A percentile compares a stretch with the other conserved stretches of the same genome.
Conservation (phyloP, 257 asterid species). For the Apocynum venetum region DNA sequence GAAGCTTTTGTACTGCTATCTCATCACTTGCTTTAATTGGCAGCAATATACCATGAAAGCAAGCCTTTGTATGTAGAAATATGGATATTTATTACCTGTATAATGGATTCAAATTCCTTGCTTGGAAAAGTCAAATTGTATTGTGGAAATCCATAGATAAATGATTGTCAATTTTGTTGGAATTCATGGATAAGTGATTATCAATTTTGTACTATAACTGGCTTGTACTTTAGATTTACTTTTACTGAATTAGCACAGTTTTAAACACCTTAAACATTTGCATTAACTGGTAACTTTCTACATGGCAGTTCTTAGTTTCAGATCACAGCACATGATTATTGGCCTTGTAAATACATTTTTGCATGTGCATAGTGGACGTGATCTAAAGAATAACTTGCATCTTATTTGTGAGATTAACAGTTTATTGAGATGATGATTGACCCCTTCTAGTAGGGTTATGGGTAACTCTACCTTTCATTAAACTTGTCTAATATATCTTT, state of each 20-base stretch:
- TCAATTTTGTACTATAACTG: too few species aligned
- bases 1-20: neutral
- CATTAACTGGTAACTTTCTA: neutral
- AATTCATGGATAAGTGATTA: neutral
- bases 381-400: neutral
- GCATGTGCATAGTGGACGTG: neutral
- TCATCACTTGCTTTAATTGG: neutral
- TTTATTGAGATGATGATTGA: neutral
- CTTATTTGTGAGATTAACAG: neutral
- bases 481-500: constrained; percentile 15
- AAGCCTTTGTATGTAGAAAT: neutral
- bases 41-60: neutral
- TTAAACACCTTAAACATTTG: neutral
- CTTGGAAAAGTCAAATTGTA: neutral
- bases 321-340: neutral
- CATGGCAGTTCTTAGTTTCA: neutral
- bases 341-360: neutral
- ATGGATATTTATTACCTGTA: too few species aligned
- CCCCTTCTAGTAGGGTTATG: neutral
- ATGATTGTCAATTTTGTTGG: neutral
- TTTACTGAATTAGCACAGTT: too few species aligned
- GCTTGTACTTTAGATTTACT: too few species aligned
- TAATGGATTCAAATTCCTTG: neutral
- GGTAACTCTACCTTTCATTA: neutral
- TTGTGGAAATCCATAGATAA: neutral